Percentiles rank a stretch among this genome's conserved stretches.
phyloP scores from a whole-genome alignment of 345 rosid species.

The Cardamine occulta region DNA sequence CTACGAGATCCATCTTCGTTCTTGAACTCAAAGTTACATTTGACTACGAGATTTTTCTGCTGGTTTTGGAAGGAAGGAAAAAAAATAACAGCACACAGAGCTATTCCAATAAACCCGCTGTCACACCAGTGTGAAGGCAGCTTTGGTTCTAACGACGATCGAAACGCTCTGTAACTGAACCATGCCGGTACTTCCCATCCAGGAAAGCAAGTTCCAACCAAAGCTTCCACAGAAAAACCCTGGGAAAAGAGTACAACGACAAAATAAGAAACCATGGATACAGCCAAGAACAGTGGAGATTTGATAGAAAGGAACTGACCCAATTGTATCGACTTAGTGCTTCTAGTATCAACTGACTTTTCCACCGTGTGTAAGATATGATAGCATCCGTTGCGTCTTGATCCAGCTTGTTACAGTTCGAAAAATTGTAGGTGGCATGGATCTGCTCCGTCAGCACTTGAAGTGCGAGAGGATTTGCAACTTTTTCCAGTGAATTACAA shows the following conservation, averaged over 20 bases:
- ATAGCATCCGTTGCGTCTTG: neutral
- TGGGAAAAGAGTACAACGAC: neutral
- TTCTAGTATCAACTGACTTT: neutral
- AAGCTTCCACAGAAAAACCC: neutral
- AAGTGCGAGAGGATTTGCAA: neutral
- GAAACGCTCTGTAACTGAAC: neutral
- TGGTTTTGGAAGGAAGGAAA: neutral
- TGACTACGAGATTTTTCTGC: neutral
- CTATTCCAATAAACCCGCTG: neutral
- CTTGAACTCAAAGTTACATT: neutral
- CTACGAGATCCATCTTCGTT: neutral
- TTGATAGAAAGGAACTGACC: neutral
- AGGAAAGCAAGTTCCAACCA: slow-evolving; percentile 20
- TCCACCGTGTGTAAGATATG: neutral
- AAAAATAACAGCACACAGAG: neutral
- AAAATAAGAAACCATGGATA: neutral
- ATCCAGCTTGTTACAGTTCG: slow-evolving; percentile 7
- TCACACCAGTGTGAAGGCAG: neutral
- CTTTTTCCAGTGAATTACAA: slow-evolving; percentile 7
- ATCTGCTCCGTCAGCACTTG: neutral
- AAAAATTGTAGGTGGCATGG: slow-evolving; percentile 2
- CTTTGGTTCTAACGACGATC: neutral
- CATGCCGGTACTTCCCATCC: slow-evolving; percentile 1
- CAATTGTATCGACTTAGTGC: neutral
- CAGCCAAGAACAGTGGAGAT: neutral